Evolutionary conservation across 2,329 filamentous ascomycete species (phyloP).

Genomic region (Colletotrichum paranaense): DNA sequence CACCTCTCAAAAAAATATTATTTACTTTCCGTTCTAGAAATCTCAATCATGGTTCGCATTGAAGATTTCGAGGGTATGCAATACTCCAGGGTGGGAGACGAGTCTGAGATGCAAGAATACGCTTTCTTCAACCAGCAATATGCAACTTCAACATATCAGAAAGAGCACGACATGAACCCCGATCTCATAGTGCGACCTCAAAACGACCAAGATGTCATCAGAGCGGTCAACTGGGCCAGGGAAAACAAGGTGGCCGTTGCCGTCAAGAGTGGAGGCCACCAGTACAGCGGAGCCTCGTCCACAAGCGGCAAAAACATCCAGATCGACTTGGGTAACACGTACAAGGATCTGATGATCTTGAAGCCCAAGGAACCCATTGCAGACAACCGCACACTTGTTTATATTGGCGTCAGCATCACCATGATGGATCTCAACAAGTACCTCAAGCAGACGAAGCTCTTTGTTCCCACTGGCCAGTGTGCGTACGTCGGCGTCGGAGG

Average conservation of each 20-base stretch:
- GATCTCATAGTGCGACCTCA: conserved; percentile 56
- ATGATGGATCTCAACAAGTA: conserved; percentile 56
- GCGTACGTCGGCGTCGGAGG: conserved; percentile 57
- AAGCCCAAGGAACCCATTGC: conserved; percentile 45
- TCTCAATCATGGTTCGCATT: conserved; percentile 14
- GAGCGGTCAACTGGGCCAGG: conserved; percentile 53
- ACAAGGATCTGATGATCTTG: conserved; percentile 45
- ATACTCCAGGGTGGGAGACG: conserved; percentile 18
- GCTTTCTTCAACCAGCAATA: conserved; percentile 49
- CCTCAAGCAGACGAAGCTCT: conserved; percentile 51
- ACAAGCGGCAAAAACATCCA: conserved; percentile 57
- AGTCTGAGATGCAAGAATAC: conserved; percentile 14
- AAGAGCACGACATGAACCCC: conserved; percentile 56
- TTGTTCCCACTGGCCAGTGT: conserved; percentile 60
- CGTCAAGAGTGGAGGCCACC: conserved; percentile 59
- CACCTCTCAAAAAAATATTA: background rate
- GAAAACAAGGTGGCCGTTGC: conserved; percentile 54
- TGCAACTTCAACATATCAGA: conserved; percentile 53
- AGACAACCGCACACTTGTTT: conserved; percentile 49
- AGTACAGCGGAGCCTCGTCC: conserved; percentile 62
- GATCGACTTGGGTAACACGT: conserved; percentile 55
- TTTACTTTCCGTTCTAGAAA: no score
- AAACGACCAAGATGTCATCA: conserved; percentile 54
- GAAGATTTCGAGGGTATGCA: conserved; percentile 28
- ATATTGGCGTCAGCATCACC: conserved; percentile 53